These are phyloP conservation scores for Erythrophleum fordii DNA, from an alignment of 306 rosid species.

Conservation along the genomic window DNA sequence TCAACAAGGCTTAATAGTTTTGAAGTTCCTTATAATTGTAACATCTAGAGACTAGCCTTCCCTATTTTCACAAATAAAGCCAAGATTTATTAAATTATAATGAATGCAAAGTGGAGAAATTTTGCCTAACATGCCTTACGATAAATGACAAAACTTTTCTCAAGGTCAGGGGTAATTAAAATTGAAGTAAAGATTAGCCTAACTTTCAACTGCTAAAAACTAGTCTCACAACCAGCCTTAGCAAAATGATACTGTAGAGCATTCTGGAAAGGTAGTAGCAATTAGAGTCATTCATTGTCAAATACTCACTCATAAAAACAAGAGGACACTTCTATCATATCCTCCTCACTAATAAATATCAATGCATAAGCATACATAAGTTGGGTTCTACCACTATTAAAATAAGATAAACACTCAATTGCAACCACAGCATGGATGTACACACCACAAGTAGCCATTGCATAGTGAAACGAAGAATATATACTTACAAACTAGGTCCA, in stretches of 20 bases:
- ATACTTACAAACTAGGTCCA: slow-evolving; percentile 78
- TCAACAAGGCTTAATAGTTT: neutral
- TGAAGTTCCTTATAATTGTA: neutral
- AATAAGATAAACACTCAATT: neutral
- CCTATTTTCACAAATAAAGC: too few relatives aligned
- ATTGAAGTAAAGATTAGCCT: too few relatives aligned
- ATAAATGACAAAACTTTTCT: too few relatives aligned
- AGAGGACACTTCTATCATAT: neutral
- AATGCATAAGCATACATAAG: neutral
- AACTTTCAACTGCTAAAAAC: too few relatives aligned
- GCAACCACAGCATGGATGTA: neutral
- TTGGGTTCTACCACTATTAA: neutral
- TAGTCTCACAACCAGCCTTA: too few relatives aligned
- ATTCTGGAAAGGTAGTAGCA: neutral
- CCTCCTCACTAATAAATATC: neutral
- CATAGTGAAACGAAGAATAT: neutral
- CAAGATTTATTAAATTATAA: too few relatives aligned
- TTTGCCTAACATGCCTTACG: too few relatives aligned
- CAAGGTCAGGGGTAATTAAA: too few relatives aligned
- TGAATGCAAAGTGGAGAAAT: too few relatives aligned
- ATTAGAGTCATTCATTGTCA: neutral
- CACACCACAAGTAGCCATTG: neutral
- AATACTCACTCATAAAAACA: neutral
- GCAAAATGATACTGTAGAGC: neutral
- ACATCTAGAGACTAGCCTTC: too few relatives aligned